Evolutionary conservation across 257 asterid genomes (phyloP), one percentile per base, ranked within the genome.

Genomic region (Nicotiana undulata): DNA sequence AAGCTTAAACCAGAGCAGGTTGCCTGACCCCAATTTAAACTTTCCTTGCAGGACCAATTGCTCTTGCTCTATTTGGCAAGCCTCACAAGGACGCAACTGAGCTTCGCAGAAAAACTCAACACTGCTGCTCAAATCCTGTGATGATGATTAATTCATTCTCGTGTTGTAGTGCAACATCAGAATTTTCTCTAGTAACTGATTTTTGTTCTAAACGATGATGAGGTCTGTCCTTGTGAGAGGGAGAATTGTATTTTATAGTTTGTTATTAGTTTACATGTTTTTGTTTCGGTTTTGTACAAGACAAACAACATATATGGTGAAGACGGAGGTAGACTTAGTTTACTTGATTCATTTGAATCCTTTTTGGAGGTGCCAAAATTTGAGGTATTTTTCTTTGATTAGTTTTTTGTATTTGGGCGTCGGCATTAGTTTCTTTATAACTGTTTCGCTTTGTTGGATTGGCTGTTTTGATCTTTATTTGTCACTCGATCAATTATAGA

Each of bases 71-170:
- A 95, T 86, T 84, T 95, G 88, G 94, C 99, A 28, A 91, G 99
- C 95, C 92, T 95, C 80, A 91, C 98, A 80, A 91, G 99, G 82
- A 93, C 98, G n/a, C 99, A 95, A 78, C 98, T 95, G 86, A 83
- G 94, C 86, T 81, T 95, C 51, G 99, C 98, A 0, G 97, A 93
- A 60, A 92, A 94, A 87, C 88, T 95, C 85, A 95, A 95, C 81
- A 93, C 98, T 1, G 99, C 99, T 76, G 99, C 98, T 81, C 99
- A 95, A 89, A 91, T 90, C 82, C 87, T 95, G 84, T 95, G 77
- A 70, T 44, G 59, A 44, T 44, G 77, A 70, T 70, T 40, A 68
- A 7, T 20, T 20, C 77, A 68, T 68, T 68, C 77, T 68, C 77
- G 13, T 37, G 12, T 68, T 68, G 76, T 67, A 37, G 31, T 20